phyloP scores from a whole-genome alignment of 2,329 filamentous ascomycete genomes.

The Penicillium sp. region DNA sequence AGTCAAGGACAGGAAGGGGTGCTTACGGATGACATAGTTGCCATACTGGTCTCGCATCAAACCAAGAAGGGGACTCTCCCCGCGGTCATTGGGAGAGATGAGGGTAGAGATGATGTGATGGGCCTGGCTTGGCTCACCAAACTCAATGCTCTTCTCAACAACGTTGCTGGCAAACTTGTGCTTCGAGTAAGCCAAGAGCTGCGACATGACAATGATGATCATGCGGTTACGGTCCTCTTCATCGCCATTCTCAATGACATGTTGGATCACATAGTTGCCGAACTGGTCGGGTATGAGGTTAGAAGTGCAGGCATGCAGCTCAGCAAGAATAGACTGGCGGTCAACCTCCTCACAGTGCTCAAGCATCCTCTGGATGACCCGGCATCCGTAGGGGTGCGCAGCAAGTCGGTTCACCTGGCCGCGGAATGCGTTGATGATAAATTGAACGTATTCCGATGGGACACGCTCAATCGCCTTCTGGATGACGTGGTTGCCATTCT shows the following conservation, averaged over 20 bases:
- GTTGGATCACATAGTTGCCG: constrained; percentile 95
- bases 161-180: constrained; percentile 98
- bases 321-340: constrained; percentile 70
- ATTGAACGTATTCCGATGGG: constrained; percentile 75
- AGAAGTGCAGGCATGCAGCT: constrained; percentile 72
- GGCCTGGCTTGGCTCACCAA: constrained; percentile 69
- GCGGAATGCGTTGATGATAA: constrained; percentile 79
- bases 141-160: constrained; percentile 85
- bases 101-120: constrained; percentile 67
- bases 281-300: constrained; percentile 82
- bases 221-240: constrained; percentile 71
- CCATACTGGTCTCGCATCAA: constrained; percentile 90
- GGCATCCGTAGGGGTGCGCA: constrained; percentile 81
- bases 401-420: constrained; percentile 74
- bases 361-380: constrained; percentile 88
- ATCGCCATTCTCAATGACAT: constrained; percentile 79
- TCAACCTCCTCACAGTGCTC: constrained; percentile 76
- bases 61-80: constrained; percentile 68
- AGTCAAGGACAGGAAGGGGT: not conserved
- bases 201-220: constrained; percentile 69
- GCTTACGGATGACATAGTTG: constrained; percentile 96
- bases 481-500: constrained; percentile 95
- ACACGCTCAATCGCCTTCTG: constrained; percentile 88
- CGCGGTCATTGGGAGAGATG: constrained; percentile 61
- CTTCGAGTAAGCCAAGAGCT: constrained; percentile 76